phyloP scores from a whole-genome alignment of 2,329 filamentous ascomycete species.

The Clarireedia paspali region DNA sequence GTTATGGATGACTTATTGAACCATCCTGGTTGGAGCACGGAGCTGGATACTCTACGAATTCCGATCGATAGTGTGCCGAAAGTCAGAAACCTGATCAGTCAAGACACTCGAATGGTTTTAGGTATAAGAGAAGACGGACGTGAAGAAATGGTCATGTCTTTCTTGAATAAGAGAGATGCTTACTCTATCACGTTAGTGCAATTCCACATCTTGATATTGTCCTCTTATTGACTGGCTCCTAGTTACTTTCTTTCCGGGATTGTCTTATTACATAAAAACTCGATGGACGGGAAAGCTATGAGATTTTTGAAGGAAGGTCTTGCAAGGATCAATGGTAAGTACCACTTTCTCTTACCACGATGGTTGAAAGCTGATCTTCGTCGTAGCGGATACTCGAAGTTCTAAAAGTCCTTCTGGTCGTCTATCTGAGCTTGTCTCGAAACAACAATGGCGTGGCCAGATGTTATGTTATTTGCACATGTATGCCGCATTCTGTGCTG shows the following conservation, averaged over 20 bases:
- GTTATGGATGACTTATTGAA: conserved; percentile 49
- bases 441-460: conserved; percentile 25
- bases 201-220: not conserved
- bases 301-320: conserved; percentile 51
- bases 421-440: conserved; percentile 22
- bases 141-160: conserved; percentile 52
- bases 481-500: conserved; percentile 27
- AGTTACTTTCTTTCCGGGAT: conserved; percentile 27
- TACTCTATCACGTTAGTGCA: conserved; percentile 28
- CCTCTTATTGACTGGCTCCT: not conserved
- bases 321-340: conserved; percentile 32
- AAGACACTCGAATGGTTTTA: conserved; percentile 49
- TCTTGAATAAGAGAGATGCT: conserved; percentile 52
- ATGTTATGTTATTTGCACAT: conserved; percentile 27
- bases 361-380: not conserved
- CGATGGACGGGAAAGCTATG: conserved; percentile 47
- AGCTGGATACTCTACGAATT: conserved; percentile 41
- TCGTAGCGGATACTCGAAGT: conserved; percentile 5
- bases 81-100: conserved; percentile 44
- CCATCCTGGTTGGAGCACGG: conserved; percentile 28
- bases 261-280: conserved; percentile 41
- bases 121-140: conserved; percentile 37
- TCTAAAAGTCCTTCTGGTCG: conserved; percentile 20
- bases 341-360: too few relatives aligned
- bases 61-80: conserved; percentile 46